A percentile compares a stretch with the other conserved stretches of the same genome.
Conservation (phyloP, 805 yeast species). For the Suhomyces prunicola region DNA sequence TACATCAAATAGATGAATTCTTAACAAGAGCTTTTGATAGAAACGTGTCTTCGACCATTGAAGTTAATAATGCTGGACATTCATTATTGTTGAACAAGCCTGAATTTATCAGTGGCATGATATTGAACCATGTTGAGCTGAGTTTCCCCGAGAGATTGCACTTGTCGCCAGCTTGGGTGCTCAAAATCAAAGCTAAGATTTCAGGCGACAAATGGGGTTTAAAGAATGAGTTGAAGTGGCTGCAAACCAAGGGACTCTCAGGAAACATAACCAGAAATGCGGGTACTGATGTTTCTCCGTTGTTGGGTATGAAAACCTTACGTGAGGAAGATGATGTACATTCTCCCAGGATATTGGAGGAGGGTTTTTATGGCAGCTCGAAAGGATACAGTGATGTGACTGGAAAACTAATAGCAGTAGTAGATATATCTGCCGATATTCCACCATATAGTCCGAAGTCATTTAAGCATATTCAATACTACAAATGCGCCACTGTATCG, state of each 20-base stretch:
- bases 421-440: slow-evolving; percentile 66
- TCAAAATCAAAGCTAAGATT: slow-evolving; percentile 57
- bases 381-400: slow-evolving; percentile 15
- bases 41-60: slow-evolving; percentile 31
- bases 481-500: slow-evolving; percentile 74
- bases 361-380: slow-evolving; percentile 37
- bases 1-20: slow-evolving; percentile 27
- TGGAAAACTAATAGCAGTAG: slow-evolving; percentile 50
- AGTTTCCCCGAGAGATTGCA: slow-evolving; percentile 47
- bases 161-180: slow-evolving; percentile 69
- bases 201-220: slow-evolving; percentile 77
- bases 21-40: slow-evolving; percentile 21
- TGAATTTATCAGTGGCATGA: slow-evolving; percentile 57
- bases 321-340: slow-evolving; percentile 61
- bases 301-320: slow-evolving; percentile 72
- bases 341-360: slow-evolving; percentile 56
- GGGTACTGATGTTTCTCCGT: slow-evolving; percentile 38
- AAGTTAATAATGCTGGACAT: slow-evolving; percentile 58
- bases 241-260: slow-evolving; percentile 50
- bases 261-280: slow-evolving; percentile 33
- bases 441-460: slow-evolving; percentile 69
- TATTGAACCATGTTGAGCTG: slow-evolving; percentile 54
- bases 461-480: slow-evolving; percentile 52
- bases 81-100: slow-evolving; percentile 62
- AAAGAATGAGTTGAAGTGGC: slow-evolving; percentile 74